Base-by-base conservation (phyloP, 179 eudicot species). In the Heliamphora pulchella region DNA sequence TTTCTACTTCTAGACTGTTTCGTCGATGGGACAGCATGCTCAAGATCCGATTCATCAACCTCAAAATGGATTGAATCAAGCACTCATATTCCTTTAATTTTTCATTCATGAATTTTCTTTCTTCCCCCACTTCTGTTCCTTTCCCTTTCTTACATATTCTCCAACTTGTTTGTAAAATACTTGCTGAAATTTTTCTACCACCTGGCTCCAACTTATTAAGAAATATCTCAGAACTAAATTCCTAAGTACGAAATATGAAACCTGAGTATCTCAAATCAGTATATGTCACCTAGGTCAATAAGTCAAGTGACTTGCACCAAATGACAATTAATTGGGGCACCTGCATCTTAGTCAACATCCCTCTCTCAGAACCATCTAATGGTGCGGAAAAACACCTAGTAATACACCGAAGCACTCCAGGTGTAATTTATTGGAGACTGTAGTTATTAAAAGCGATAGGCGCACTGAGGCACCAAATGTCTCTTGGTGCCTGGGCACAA, bases 231-330 rank as follows among this genome's bases (percentile, higher is more conserved):
- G 10, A 55, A 74, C 3, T 57, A 18, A 74, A 31, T 75, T 9
- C 18, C 66, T 44, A 43, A 58, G 59, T 71, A 47, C 15, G 3
- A 13, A 6, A 66, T 39, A 66, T 64, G 1, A 17, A 13, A 67
- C 44, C 6, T 0, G 69, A 2, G 69, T 0, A 13, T 39, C 41
- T 59, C 53, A 57, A 41, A 55, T 55, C 64, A 17, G 17, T 44
- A 75, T 5, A 15, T 61, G 69, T n/a, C 67, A 75, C 68, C 41
- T 11, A 18, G 54, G 5, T 44, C 78, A 76, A 20, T 11, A 77
- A 20, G 57, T 63, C 46, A 47, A 64, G 47, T 48, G 22, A 3
- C 22, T 62, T 55, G 63, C 77, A 74, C 39, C 64, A 5, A 39
- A 55, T 11, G 47, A 1, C 11, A 55, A 47, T 51, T 73, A 74